These are phyloP conservation scores for Aspergillus mulundensis DNA, from an alignment of 495 filamentous ascomycete genomes.

Conservation along the genomic window DNA sequence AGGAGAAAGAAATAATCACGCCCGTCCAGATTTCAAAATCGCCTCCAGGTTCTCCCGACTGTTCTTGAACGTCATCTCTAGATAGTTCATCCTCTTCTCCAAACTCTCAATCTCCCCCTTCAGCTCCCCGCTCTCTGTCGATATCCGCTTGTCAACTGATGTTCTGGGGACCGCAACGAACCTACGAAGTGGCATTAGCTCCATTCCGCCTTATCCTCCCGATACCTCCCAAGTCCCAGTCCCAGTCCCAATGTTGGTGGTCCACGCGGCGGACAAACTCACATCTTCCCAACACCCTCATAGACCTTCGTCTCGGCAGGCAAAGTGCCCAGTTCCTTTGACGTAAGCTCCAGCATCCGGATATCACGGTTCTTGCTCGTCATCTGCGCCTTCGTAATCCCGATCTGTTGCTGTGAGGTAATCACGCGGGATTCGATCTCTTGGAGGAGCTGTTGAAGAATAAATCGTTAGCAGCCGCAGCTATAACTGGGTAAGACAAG, in stretches of 20 bases:
- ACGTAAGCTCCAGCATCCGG: conserved; percentile 83
- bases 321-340: conserved; percentile 71
- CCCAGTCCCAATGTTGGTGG: too few relatives aligned
- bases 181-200: conserved; percentile 49
- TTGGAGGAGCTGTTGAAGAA: conserved; percentile 65
- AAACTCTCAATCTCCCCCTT: conserved; percentile 72
- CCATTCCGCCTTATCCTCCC: background rate
- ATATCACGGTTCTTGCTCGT: conserved; percentile 82
- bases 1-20: conserved; percentile 16
- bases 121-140: conserved; percentile 67
- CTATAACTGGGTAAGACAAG: too few relatives aligned
- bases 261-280: conserved; percentile 27
- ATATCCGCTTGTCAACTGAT: conserved; percentile 70
- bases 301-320: conserved; percentile 81
- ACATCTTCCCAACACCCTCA: conserved; percentile 97
- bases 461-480: too few relatives aligned
- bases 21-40: conserved; percentile 59
- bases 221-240: background rate
- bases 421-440: conserved; percentile 90
- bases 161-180: conserved; percentile 75
- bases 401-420: conserved; percentile 86
- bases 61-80: conserved; percentile 93
- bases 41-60: conserved; percentile 84
- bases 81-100: conserved; percentile 87
- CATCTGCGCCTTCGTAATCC: conserved; percentile 79